phyloP scores from a whole-genome alignment of 1,139 yeast species.

The Blastobotrys aristatus region DNA sequence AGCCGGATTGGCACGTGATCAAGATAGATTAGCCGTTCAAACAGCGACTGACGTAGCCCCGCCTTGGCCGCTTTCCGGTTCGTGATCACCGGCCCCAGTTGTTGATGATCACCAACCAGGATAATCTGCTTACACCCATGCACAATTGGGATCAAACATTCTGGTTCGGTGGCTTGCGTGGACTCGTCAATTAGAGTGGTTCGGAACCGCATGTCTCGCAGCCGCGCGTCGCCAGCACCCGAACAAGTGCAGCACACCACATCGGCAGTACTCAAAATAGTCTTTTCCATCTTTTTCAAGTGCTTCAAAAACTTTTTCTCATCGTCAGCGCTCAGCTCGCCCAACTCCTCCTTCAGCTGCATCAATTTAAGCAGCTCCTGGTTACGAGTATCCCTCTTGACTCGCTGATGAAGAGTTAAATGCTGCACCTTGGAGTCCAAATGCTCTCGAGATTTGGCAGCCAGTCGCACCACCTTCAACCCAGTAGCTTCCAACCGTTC shows the following conservation, averaged over 20 bases:
- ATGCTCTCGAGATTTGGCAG: constrained; percentile 67
- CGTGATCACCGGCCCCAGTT: constrained; percentile 84
- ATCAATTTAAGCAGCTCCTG: constrained; percentile 57
- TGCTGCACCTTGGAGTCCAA: constrained; percentile 25
- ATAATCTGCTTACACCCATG: constrained; percentile 87
- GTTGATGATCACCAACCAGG: constrained; percentile 93
- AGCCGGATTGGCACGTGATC: constrained; percentile 83
- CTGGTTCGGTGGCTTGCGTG: constrained; percentile 94
- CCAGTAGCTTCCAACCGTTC: constrained; percentile 63
- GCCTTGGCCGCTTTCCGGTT: constrained; percentile 79
- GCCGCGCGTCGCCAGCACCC: constrained; percentile 77
- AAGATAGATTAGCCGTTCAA: constrained; percentile 77
- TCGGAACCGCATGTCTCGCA: constrained; percentile 53
- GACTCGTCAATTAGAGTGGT: constrained; percentile 87
- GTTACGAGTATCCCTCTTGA: constrained; percentile 37
- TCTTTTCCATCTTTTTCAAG: constrained; percentile 46
- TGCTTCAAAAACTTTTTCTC: constrained; percentile 42
- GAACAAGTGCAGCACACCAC: constrained; percentile 90
- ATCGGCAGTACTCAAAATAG: constrained; percentile 55
- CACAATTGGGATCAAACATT: constrained; percentile 79
- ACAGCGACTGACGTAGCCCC: constrained; percentile 77
- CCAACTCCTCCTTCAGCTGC: constrained; percentile 57
- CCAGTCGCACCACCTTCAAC: constrained; percentile 66
- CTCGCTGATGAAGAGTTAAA: constrained; percentile 26
- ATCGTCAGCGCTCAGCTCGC: constrained; percentile 61